These are phyloP conservation scores for Sphaerobolus stellatus DNA, from an alignment of 1,284 basidiomycete genomes.

Conservation along the genomic window DNA sequence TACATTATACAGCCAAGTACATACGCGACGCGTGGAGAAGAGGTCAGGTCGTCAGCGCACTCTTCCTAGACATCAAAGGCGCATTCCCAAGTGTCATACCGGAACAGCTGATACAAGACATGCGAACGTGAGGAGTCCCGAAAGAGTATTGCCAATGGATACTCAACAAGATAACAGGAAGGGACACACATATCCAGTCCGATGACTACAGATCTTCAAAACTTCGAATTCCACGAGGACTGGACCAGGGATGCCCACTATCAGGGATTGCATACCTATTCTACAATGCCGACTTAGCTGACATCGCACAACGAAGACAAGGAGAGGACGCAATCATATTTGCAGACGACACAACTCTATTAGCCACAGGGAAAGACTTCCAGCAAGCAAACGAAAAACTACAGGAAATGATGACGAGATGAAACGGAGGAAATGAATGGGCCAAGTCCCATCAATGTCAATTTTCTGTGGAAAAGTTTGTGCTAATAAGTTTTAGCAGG, in stretches of 20 bases:
- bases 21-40: conserved; percentile 5
- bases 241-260: conserved; percentile 14
- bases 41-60: neutral
- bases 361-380: too few relatives aligned
- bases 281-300: conserved; percentile 9
- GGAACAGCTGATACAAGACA: conserved; percentile 1
- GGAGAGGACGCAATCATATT: too few relatives aligned
- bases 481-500: too few relatives aligned
- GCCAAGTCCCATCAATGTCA: too few relatives aligned
- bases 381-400: too few relatives aligned
- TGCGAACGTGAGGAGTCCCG: conserved; percentile 1
- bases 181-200: neutral
- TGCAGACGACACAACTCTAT: too few relatives aligned
- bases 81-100: conserved; percentile 7
- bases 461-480: too few relatives aligned
- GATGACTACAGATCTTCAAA: neutral
- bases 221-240: too few relatives aligned
- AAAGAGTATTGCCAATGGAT: neutral
- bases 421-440: too few relatives aligned
- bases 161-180: neutral
- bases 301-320: too few relatives aligned
- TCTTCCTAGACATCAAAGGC: conserved; percentile 8
- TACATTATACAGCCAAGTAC: conserved; percentile 4
- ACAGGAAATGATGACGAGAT: too few relatives aligned
- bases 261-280: conserved; percentile 8